phyloP scores from a whole-genome alignment of 2,329 filamentous ascomycete genomes.

The Sarocladium strictum region DNA sequence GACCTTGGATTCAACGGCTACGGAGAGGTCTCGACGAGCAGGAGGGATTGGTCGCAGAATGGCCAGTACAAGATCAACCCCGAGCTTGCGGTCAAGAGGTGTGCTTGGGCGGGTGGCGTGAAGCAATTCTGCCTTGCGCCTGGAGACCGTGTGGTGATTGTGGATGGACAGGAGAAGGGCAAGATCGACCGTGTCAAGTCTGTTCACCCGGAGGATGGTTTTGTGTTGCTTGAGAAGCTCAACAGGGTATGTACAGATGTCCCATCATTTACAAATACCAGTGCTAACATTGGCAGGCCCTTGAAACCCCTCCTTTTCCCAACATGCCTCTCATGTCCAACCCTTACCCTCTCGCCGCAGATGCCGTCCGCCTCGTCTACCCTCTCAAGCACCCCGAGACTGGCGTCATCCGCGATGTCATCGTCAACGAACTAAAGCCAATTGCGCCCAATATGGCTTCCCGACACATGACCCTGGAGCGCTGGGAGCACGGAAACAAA shows the following conservation, averaged over 20 bases:
- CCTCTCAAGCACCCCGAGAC: conserved; percentile 63
- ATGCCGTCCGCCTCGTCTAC: conserved; percentile 74
- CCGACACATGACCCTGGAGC: conserved; percentile 33
- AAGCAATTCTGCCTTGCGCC: conserved; percentile 55
- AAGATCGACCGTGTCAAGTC: conserved; percentile 69
- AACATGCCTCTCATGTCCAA: conserved; percentile 6
- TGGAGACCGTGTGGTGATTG: conserved; percentile 76
- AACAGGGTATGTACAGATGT: conserved; percentile 56
- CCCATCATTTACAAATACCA: no score
- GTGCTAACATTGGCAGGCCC: conserved; percentile 16
- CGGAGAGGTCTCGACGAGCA: conserved; percentile 39
- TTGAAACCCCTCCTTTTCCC: conserved; percentile 11
- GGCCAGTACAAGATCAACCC: conserved; percentile 17
- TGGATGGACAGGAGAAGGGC: conserved; percentile 73
- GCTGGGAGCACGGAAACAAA: conserved; percentile 34
- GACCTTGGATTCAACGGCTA: conserved; percentile 60
- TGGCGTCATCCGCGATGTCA: conserved; percentile 62
- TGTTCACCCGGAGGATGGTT: conserved; percentile 49
- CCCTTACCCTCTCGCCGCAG: conserved; percentile 51
- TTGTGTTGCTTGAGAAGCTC: conserved; percentile 54
- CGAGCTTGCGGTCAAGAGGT: conserved; percentile 35
- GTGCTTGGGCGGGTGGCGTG: conserved; percentile 49
- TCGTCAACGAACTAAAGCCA: conserved; percentile 66
- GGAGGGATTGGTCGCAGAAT: conserved; percentile 2
- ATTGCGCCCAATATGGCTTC: conserved; percentile 41